Evolutionary conservation across 495 filamentous ascomycete genomes (phyloP), one percentile per base, ranked within the genome.

Genomic region (Symbiotaphrina buchneri): DNA sequence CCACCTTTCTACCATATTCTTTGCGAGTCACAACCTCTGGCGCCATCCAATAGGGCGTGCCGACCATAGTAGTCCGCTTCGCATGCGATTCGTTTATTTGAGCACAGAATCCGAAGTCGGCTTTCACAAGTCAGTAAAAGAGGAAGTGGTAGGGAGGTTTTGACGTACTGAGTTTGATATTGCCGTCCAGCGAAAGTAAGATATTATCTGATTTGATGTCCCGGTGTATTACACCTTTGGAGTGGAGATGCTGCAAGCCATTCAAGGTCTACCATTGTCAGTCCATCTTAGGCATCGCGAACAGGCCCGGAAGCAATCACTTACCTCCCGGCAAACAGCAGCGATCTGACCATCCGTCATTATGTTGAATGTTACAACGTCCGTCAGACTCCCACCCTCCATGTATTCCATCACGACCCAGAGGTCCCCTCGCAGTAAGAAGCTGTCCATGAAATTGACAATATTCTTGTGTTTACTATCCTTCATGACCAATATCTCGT

Each of bases 361-460:
- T 36, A 94, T 87, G 50, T 97, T 97, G 53, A 87, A 95, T 7
- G 85, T 95, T 22, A 97, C 87, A 17, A 97, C 87, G 53, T 97
- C 87, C 2, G 87, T 97, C 48, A 97, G 54, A 55, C 82, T 92
- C 21, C 87, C 87, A 28, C 87, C 87, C 47, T 97, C 87, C 87
- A 97, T 97, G 41, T 82, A 97, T 48, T 97, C 87, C 87, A 97
- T 97, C 18, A 95, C 82, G 8, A 97, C 87, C 87, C 87, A 97
- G 24, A 97, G 52, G 47, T 97, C 87, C 13, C 85, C 70, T 3
- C 66, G 63, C 22, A 83, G 74, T 14, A 97, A 58, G 48, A 77
- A 95, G 47, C 83, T 92, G 56, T 94, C 87, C 54, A 94, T 77
- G 53, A 94, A 97, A 47, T 97, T 97, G 49, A 97, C 87, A 47